These are phyloP conservation scores for Magnolia kwangsiensis DNA, from an alignment of 164 flowering plant species.

Conservation along the genomic window DNA sequence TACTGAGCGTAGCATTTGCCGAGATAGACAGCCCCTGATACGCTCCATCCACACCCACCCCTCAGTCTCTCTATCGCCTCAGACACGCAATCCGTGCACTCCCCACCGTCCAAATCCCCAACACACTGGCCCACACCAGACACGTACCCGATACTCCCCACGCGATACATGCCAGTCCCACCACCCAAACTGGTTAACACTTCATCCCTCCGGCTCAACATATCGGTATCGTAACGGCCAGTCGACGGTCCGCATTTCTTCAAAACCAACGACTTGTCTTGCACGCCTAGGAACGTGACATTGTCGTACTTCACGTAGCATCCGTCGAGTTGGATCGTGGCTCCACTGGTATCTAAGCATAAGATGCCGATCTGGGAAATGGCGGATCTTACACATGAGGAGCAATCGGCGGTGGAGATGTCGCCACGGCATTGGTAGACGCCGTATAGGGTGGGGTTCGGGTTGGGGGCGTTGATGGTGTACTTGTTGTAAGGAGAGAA, in stretches of 20 bases:
- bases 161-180: constrained; percentile 48
- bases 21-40: constrained; percentile 72
- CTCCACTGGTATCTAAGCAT: constrained; percentile 61
- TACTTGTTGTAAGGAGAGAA: constrained; percentile 72
- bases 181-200: constrained; percentile 40
- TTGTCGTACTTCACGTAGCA: constrained; percentile 83
- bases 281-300: constrained; percentile 54
- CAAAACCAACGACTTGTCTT: constrained; percentile 69
- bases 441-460: constrained; percentile 60
- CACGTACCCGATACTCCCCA: constrained; percentile 54
- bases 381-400: constrained; percentile 57
- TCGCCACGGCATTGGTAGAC: constrained; percentile 91
- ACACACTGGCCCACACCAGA: constrained; percentile 85
- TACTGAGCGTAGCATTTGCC: constrained; percentile 84
- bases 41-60: constrained; percentile 53
- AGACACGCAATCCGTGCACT: constrained; percentile 70
- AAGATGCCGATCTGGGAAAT: constrained; percentile 46
- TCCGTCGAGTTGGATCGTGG: constrained; percentile 63
- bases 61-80: constrained; percentile 61
- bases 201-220: constrained; percentile 50
- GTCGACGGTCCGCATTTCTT: constrained; percentile 70
- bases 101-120: constrained; percentile 59
- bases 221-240: constrained; percentile 31
- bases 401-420: constrained; percentile 78
- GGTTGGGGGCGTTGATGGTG: constrained; percentile 47